Conservation (phyloP, 805 yeast species). For the Blastobotrys parvus region DNA sequence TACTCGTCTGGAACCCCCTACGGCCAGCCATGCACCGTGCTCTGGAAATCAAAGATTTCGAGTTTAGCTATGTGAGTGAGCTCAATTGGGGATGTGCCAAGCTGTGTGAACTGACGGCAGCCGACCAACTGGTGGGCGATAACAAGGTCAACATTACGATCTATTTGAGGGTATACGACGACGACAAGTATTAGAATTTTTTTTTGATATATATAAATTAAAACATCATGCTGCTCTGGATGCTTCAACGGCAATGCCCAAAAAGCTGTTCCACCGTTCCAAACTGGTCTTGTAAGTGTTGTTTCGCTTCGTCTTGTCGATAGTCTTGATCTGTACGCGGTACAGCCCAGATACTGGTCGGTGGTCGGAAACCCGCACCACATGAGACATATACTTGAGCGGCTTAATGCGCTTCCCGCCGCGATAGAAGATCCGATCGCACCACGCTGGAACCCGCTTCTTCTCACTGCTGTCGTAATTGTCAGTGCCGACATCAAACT, state of each 20-base stretch:
- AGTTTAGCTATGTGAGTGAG: conserved; percentile 1
- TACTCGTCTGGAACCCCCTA: neutral
- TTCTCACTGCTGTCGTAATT: conserved; percentile 85
- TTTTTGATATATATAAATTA: neutral
- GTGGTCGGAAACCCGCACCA: conserved; percentile 73
- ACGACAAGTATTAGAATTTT: neutral
- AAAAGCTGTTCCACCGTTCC: conserved; percentile 11
- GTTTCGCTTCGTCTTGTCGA: conserved; percentile 40
- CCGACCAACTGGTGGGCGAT: neutral
- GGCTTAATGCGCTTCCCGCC: conserved; percentile 53
- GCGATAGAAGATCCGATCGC: conserved; percentile 75
- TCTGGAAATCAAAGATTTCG: conserved; percentile 1
- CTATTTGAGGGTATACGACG: neutral
- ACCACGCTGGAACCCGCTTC: conserved; percentile 94
- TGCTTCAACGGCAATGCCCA: conserved; percentile 3
- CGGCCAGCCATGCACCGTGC: neutral
- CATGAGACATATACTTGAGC: conserved; percentile 48
- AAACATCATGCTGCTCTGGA: neutral
- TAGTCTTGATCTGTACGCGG: conserved; percentile 50
- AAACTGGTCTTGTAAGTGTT: conserved; percentile 12
- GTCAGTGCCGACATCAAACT: conserved; percentile 80
- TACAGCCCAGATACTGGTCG: conserved; percentile 79
- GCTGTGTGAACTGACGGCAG: neutral
- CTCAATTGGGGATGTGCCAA: conserved; percentile 1
- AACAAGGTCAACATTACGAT: neutral